Evolutionary conservation across 805 yeast species (phyloP).

Genomic region (Maudiozyma saulgeensis): DNA sequence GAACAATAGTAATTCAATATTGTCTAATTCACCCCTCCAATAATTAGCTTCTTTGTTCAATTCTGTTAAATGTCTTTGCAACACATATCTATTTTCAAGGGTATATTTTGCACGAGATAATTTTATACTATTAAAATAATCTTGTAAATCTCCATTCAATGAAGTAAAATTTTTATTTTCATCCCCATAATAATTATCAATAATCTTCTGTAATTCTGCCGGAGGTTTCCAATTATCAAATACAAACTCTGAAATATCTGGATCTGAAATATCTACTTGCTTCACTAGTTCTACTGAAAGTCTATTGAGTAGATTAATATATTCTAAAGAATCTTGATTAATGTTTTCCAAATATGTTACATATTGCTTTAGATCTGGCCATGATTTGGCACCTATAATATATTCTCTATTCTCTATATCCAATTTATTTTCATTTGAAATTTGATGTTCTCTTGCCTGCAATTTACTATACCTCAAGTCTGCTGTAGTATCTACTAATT

Average conservation of each 20-base stretch:
- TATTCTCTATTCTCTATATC: conserved; percentile 3
- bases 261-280: conserved; percentile 19
- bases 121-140: conserved; percentile 22
- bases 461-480: conserved; percentile 18
- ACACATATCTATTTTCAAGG: conserved; percentile 22
- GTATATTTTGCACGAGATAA: conserved; percentile 25
- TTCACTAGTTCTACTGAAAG: conserved; percentile 22
- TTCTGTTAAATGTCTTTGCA: conserved; percentile 14
- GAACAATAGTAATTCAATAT: conserved; percentile 24
- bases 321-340: conserved; percentile 14
- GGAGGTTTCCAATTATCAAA: conserved; percentile 21
- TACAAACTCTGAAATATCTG: conserved; percentile 11
- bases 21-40: conserved; percentile 26
- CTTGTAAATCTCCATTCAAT: conserved; percentile 11
- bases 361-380: conserved; percentile 10
- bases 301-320: conserved; percentile 19
- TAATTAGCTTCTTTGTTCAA: conserved; percentile 21
- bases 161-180: conserved; percentile 6
- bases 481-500: conserved; percentile 8
- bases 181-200: conserved; percentile 14
- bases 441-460: conserved; percentile 14
- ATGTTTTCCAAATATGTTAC: conserved; percentile 12
- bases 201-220: conserved; percentile 10
- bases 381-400: not conserved
- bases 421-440: conserved; percentile 1